Evolutionary conservation across 2,329 filamentous ascomycete genomes (phyloP), one percentile per base, ranked within the genome.

Genomic region (Geosmithia flava): DNA sequence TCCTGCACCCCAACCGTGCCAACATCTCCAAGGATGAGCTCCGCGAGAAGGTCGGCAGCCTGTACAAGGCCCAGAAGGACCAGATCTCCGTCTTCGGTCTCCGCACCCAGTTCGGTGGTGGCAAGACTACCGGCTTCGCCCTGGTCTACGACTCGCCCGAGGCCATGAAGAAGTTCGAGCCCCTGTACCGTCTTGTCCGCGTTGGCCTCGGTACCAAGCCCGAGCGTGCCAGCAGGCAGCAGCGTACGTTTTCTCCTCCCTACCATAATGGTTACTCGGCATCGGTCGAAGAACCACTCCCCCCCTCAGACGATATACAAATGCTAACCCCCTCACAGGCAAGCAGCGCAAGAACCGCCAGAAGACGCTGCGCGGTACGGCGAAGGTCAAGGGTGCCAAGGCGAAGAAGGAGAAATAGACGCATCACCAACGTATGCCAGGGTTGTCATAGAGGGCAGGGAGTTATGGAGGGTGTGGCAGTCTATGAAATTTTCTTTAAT

Each of bases 341-440:
- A 98, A 98, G 82, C 93, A 97, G 80, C 87, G 93, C 80, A 98
- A 98, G 88, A 98, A 98, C 87, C 83, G 91, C 73, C 83, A 87
- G 76, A 97, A 98, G 89, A 93, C 91, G 69, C 85, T 96, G 72
- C 87, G 93, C 63, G 93, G 93, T 70, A 95, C 88, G 64, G 91
- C 89, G 67, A 98, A 98, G 88, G 83, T 83, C 80, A 96, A 96
- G 87, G 89, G 89, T 71, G 84, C 83, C 69, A 82, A 83, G 78
- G 81, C 85, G 74, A 93, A 94, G 83, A 95, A 96, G 85, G 87
- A 87, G 75, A 83, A 86, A 80, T 88, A 87, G 76, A 73, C 70
- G 69, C 59, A 59, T 67, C 62, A 60, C 55, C 53, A 44, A 42
- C 42, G 40, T 37, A 48, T 48, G 43, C 37, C 47, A 37, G 33